Percentiles rank a stretch among this genome's conserved stretches.
Conservation (phyloP, 139 green algal species). For the Parachlorella kessleri region DNA sequence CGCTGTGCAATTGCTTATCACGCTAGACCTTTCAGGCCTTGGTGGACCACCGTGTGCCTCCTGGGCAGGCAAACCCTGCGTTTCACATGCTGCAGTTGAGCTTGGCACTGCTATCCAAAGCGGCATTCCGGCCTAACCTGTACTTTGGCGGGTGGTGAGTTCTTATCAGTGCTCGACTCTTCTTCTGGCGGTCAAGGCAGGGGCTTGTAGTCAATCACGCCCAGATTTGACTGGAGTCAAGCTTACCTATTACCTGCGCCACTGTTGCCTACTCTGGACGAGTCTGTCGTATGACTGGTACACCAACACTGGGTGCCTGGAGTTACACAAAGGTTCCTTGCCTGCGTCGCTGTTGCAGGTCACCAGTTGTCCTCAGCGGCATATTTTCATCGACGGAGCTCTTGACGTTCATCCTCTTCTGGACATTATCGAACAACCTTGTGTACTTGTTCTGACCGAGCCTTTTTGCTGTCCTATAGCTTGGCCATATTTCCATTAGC, state of each 20-base stretch:
- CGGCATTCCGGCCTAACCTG: background rate
- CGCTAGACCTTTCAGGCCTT: no score
- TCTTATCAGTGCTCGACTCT: background rate
- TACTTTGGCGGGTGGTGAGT: conserved; percentile 26
- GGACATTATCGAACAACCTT: conserved; percentile 55
- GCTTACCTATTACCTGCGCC: background rate
- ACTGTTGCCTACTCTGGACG: background rate
- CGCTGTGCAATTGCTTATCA: no score
- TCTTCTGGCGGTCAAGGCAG: no score
- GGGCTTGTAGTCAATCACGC: background rate
- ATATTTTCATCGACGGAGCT: conserved; percentile 47
- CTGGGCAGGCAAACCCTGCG: no score
- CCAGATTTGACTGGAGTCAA: background rate
- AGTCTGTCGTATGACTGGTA: background rate
- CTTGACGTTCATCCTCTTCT: conserved; percentile 63
- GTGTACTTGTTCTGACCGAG: conserved; percentile 48
- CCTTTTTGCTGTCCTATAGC: background rate
- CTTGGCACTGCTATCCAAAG: conserved; percentile 16
- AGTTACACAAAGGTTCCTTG: background rate
- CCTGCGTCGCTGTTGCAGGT: conserved; percentile 14
- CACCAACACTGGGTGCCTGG: background rate
- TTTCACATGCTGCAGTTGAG: background rate
- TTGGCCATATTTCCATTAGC: background rate
- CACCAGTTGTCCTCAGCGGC: conserved; percentile 20
- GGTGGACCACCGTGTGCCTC: no score